Evolutionary conservation across 768 basidiomycete species (phyloP).

Genomic region (Podaxis sp.): DNA sequence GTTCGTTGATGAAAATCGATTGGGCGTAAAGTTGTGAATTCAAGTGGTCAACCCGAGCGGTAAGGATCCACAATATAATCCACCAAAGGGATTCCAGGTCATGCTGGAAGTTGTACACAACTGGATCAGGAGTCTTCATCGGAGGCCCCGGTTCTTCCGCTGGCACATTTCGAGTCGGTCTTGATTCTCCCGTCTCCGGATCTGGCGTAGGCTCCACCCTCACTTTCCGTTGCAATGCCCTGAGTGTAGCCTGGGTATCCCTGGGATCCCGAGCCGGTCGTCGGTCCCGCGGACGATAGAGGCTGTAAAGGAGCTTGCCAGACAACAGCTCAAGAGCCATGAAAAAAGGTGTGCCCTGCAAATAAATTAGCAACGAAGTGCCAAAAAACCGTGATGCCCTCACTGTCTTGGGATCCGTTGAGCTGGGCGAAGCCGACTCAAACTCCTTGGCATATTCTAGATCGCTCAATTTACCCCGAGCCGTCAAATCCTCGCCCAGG

Average conservation of each 20-base stretch:
- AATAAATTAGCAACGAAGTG: neutral
- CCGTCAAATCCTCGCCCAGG: neutral
- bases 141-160: neutral
- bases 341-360: constrained; percentile 13
- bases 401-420: neutral
- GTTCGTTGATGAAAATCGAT: neutral
- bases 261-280: too few species aligned
- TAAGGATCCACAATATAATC: constrained; percentile 7
- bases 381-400: neutral
- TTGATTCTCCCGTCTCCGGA: neutral
- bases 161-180: neutral
- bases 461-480: neutral
- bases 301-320: neutral
- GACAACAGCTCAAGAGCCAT: constrained; percentile 9
- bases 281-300: too few species aligned
- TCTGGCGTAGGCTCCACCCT: too few species aligned
- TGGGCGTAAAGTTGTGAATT: neutral
- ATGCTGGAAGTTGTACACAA: constrained; percentile 2
- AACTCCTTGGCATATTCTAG: too few species aligned
- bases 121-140: neutral
- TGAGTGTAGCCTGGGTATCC: neutral
- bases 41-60: neutral
- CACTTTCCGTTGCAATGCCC: neutral
- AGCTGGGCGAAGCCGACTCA: neutral
- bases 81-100: constrained; percentile 12